Percentiles rank a stretch among this genome's conserved stretches.
phyloP scores from a whole-genome alignment of 768 basidiomycete genomes.

The Phaeotremella fagi region DNA sequence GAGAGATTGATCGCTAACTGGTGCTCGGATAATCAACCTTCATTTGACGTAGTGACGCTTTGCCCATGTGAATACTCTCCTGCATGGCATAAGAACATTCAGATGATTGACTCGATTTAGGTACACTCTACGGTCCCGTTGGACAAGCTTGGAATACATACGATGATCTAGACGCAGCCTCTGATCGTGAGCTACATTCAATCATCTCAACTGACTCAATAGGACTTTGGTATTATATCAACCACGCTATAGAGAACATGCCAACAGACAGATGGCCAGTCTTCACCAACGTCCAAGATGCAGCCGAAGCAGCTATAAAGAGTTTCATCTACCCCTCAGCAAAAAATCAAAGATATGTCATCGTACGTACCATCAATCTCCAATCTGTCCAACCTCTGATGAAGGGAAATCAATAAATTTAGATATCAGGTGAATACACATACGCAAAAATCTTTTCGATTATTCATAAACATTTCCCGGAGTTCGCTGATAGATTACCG shows the following conservation, averaged over 20 bases:
- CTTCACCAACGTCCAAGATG: not conserved
- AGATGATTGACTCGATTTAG: not conserved
- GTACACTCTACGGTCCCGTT: slow-evolving; percentile 1
- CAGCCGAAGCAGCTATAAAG: not conserved
- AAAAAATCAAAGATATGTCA: not conserved
- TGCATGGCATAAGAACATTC: not conserved
- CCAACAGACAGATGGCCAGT: not conserved
- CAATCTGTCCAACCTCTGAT: not conserved
- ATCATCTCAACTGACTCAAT: not conserved
- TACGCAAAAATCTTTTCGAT: slow-evolving; percentile 2
- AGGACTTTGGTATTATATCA: not conserved
- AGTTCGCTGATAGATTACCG: not conserved
- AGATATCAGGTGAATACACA: slow-evolving; percentile 5
- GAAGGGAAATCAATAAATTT: not conserved
- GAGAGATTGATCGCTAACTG: not conserved
- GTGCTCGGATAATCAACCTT: not conserved
- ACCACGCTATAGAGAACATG: not conserved
- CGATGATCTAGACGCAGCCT: slow-evolving; percentile 3
- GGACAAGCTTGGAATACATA: not conserved
- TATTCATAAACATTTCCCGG: not conserved
- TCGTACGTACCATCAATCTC: not conserved
- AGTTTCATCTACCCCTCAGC: not conserved
- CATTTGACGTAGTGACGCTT: slow-evolving; percentile 3
- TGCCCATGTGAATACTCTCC: not conserved
- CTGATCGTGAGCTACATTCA: not conserved